Percentiles rank a stretch among this genome's conserved stretches.
Conservation (phyloP, 2,329 filamentous ascomycete species). For the Thelonectria olida region DNA sequence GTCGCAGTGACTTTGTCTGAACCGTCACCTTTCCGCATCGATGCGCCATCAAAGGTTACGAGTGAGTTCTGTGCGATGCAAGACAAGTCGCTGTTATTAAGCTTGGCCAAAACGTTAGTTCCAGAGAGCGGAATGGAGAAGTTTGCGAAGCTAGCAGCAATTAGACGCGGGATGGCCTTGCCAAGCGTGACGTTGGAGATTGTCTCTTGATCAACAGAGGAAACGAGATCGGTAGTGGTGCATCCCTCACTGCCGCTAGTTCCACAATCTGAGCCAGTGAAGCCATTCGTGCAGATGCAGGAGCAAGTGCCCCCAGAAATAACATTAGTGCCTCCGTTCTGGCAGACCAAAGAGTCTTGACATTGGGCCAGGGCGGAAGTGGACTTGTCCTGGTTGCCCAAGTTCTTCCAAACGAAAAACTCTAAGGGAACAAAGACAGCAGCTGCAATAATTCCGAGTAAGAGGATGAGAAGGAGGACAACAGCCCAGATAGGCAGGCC, state of each 20-base stretch:
- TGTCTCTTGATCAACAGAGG: conserved; percentile 50
- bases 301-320: conserved; percentile 75
- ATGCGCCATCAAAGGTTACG: conserved; percentile 78
- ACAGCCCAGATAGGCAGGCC: conserved; percentile 86
- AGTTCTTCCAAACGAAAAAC: conserved; percentile 68
- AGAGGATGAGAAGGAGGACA: conserved; percentile 68
- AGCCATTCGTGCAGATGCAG: conserved; percentile 90
- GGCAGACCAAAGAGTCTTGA: conserved; percentile 69
- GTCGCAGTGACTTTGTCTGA: conserved; percentile 39
- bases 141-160: conserved; percentile 70
- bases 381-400: conserved; percentile 47
- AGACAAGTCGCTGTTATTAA: conserved; percentile 78
- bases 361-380: conserved; percentile 61
- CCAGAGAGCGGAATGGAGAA: conserved; percentile 81
- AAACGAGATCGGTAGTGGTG: conserved; percentile 57
- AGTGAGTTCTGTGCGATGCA: conserved; percentile 89
- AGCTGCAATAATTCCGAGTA: conserved; percentile 78
- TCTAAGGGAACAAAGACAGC: conserved; percentile 83
- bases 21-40: conserved; percentile 46
- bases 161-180: conserved; percentile 77
- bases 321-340: conserved; percentile 83
- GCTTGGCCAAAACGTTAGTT: conserved; percentile 75
- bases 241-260: conserved; percentile 59
- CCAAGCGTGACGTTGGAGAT: conserved; percentile 81
- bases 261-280: conserved; percentile 69